Evolutionary conservation across 257 asterid genomes (phyloP).

Genomic region (Solanum clarkiae): DNA sequence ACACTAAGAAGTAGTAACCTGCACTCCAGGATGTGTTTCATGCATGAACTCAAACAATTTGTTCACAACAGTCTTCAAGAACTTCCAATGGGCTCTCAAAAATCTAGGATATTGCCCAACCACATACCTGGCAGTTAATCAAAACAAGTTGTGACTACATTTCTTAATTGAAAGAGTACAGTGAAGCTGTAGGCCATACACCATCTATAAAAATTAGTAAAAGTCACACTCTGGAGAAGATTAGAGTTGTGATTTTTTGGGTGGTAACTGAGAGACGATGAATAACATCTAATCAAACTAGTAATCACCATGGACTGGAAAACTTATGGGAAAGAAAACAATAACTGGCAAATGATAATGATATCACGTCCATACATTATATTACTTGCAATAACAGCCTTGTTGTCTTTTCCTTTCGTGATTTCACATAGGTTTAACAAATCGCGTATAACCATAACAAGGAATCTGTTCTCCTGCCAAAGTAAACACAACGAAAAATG

Average conservation of each 20-base stretch:
- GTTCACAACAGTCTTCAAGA: conserved; percentile 96
- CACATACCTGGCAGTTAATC: conserved; percentile 62
- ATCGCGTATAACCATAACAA: conserved; percentile 99
- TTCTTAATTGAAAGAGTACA: not conserved
- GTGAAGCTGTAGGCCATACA: not conserved
- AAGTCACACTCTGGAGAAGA: not conserved
- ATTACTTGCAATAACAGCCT: conserved; percentile 99
- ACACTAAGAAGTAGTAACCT: conserved; percentile 26
- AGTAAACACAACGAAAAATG: not conserved
- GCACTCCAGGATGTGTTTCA: conserved; percentile 99
- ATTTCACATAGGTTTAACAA: conserved; percentile 89
- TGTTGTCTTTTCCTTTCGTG: conserved; percentile 96
- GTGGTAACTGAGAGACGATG: not conserved
- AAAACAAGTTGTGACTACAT: not conserved
- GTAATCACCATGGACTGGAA: not conserved
- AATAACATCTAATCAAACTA: not conserved
- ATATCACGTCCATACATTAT: conserved; percentile 54
- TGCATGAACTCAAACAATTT: conserved; percentile 98
- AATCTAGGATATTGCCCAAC: conserved; percentile 99
- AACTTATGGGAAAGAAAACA: not conserved
- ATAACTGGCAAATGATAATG: not conserved
- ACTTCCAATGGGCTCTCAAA: conserved; percentile 99
- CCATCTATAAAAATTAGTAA: not conserved
- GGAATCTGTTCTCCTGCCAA: conserved; percentile 87
- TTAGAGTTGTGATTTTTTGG: not conserved